Percentiles rank a stretch among this genome's conserved stretches.
phyloP scores from a whole-genome alignment of 208 protist genomes.

The Blastocrithidia nonstop region DNA sequence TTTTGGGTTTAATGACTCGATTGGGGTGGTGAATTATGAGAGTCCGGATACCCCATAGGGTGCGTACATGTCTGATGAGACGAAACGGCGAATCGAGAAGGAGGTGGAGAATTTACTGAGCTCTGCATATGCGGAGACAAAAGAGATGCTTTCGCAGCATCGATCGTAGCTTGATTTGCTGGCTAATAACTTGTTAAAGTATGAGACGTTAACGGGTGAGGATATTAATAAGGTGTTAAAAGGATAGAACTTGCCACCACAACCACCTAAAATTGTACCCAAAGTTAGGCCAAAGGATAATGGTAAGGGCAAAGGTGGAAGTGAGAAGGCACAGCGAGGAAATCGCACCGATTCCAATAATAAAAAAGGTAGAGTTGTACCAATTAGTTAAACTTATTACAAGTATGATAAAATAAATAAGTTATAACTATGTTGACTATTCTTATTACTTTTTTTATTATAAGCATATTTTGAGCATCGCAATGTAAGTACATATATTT shows the following conservation, averaged over 20 bases:
- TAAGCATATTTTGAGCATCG: no score
- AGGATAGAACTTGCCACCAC: conserved; percentile 48
- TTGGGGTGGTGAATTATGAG: conserved; percentile 83
- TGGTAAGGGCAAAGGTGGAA: no score
- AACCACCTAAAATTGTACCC: conserved; percentile 11
- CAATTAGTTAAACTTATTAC: no score
- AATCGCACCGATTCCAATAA: no score
- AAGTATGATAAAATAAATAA: no score
- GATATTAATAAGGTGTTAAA: conserved; percentile 62
- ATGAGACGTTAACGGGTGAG: conserved; percentile 72
- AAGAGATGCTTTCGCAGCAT: conserved; percentile 41
- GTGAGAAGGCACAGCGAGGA: no score
- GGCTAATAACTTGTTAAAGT: conserved; percentile 67
- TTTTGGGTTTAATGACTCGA: conserved; percentile 76
- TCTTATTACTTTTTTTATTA: no score
- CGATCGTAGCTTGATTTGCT: conserved; percentile 52
- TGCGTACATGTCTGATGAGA: conserved; percentile 84
- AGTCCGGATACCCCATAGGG: conserved; percentile 54
- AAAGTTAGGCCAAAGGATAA: no score
- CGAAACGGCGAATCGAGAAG: conserved; percentile 74
- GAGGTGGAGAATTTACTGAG: conserved; percentile 55
- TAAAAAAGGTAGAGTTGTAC: neutral
- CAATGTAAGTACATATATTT: no score
- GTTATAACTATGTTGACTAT: no score
- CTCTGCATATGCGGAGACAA: conserved; percentile 62